Percentiles rank a stretch among this genome's conserved stretches.
These are phyloP conservation scores for Coemansia sp. DNA, from an alignment of 192 early-diverging fungal species.

Conservation along the genomic window DNA sequence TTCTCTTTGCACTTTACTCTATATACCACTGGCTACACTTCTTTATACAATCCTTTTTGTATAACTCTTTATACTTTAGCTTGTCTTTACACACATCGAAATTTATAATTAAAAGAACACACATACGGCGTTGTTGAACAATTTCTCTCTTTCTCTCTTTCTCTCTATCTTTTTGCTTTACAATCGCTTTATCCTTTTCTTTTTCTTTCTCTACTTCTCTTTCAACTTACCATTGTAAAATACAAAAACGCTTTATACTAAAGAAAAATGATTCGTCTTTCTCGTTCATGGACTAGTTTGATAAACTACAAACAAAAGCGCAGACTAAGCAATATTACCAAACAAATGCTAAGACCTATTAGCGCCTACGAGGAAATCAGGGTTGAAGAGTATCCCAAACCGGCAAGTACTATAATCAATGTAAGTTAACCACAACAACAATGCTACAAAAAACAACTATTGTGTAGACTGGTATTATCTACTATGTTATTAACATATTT, in stretches of 20 bases:
- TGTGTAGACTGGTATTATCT: not conserved
- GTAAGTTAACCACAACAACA: slow-evolving; percentile 5
- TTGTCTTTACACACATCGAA: no score
- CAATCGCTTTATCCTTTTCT: not conserved
- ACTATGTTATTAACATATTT: not conserved
- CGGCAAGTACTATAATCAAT: slow-evolving; percentile 5
- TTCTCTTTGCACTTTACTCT: no score
- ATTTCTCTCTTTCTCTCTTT: no score
- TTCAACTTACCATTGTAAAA: not conserved
- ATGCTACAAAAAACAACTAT: not conserved
- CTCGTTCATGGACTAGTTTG: slow-evolving; percentile 1
- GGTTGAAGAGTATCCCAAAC: slow-evolving; percentile 19
- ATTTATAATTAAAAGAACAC: no score
- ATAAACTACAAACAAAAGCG: slow-evolving; percentile 12
- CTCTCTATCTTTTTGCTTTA: no score
- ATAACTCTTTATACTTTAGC: no score
- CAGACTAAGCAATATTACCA: slow-evolving; percentile 13
- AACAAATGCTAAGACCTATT: not conserved
- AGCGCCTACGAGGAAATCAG: not conserved
- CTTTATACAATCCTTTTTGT: no score
- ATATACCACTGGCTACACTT: no score
- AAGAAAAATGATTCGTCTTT: not conserved
- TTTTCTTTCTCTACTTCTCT: not conserved
- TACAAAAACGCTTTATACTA: not conserved
- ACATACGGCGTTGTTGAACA: no score